Conservation (phyloP, 2,329 filamentous ascomycete genomes). For the Hymenoscyphus fraxineus region DNA sequence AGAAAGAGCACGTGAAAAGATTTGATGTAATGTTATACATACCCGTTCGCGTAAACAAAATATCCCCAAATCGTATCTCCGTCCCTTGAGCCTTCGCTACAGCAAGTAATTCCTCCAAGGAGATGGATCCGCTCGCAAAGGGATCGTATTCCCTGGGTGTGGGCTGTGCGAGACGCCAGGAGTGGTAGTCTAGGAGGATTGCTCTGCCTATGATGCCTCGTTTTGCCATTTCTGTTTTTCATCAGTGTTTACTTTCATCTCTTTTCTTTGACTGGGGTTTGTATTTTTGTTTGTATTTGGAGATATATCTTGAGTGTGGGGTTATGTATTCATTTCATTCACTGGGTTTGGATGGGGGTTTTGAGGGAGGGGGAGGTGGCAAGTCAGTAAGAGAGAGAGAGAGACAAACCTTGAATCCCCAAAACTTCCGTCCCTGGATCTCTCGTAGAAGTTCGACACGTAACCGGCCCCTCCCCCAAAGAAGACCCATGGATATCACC, state of each 20-base stretch:
- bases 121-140: conserved; percentile 36
- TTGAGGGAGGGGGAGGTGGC: no score
- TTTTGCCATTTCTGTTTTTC: not conserved
- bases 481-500: conserved; percentile 32
- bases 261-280: no score
- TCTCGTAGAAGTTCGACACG: conserved; percentile 7
- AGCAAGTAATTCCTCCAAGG: conserved; percentile 39
- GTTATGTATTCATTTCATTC: not conserved
- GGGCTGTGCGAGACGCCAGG: conserved; percentile 36
- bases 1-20: no score
- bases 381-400: no score
- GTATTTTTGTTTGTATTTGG: no score
- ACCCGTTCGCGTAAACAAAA: conserved; percentile 46
- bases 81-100: conserved; percentile 44
- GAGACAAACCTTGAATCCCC: conserved; percentile 1
- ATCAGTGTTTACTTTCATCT: no score
- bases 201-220: conserved; percentile 53
- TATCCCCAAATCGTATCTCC: conserved; percentile 45
- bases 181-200: conserved; percentile 48
- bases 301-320: no score
- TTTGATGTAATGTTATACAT: conserved; percentile 35
- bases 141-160: conserved; percentile 34
- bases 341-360: not conserved
- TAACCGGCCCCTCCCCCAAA: conserved; percentile 32
- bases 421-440: conserved; percentile 5